phyloP scores from a whole-genome alignment of 2,329 filamentous ascomycete species.

The Talaromyces atroroseus region DNA sequence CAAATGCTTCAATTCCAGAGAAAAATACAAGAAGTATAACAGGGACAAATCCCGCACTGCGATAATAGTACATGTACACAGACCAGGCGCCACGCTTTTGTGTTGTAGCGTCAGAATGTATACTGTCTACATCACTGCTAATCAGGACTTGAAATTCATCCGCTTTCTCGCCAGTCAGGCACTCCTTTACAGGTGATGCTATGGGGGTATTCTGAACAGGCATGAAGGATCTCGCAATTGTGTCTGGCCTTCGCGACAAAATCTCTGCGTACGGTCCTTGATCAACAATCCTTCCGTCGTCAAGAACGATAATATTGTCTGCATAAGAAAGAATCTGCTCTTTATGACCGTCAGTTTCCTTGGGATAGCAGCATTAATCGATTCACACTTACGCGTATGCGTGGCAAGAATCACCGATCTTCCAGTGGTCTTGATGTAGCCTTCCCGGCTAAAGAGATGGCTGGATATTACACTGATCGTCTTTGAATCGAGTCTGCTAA shows the following conservation, averaged over 20 bases:
- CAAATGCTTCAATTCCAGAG: slow-evolving; percentile 32
- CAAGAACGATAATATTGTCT: slow-evolving; percentile 39
- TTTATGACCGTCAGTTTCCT: slow-evolving; percentile 23
- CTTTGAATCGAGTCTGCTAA: slow-evolving; percentile 9
- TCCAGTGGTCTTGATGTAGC: background rate
- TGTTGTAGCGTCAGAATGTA: background rate
- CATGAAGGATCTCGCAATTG: background rate
- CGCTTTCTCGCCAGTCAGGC: background rate
- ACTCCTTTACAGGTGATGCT: background rate
- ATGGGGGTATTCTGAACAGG: background rate
- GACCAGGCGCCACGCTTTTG: slow-evolving; percentile 32
- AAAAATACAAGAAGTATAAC: slow-evolving; percentile 30
- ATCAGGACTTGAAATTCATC: background rate
- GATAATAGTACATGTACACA: slow-evolving; percentile 38
- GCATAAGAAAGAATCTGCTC: slow-evolving; percentile 15
- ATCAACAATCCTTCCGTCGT: background rate
- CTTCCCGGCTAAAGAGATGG: slow-evolving; percentile 4
- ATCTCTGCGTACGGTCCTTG: background rate
- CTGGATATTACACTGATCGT: slow-evolving; percentile 4
- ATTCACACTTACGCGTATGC: slow-evolving; percentile 5
- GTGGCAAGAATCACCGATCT: slow-evolving; percentile 9
- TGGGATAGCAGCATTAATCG: slow-evolving; percentile 17
- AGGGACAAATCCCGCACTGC: slow-evolving; percentile 32
- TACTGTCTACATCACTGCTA: background rate
- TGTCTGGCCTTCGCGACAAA: background rate